Base-by-base conservation (phyloP, 169 alveolate genomes). In the Toxoplasma gondii region DNA sequence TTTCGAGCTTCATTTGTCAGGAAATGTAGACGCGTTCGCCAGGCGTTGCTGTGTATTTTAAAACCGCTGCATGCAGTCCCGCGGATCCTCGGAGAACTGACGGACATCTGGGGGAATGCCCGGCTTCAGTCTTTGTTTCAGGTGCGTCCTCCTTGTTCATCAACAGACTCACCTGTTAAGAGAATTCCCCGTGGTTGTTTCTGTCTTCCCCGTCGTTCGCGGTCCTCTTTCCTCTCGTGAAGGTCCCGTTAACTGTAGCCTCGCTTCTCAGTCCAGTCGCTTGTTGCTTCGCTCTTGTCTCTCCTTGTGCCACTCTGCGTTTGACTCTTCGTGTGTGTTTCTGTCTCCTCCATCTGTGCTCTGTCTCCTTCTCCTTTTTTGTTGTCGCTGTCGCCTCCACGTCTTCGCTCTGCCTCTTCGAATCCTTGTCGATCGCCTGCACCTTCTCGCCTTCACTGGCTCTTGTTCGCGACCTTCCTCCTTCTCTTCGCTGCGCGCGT, bases 71-170 rank as follows among this genome's bases (percentile, higher is more conserved):
- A 45, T 82, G 67, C 64, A 82, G 81, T 29, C 64, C 74, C 80
- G 31, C 69, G 92, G 24, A 58, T 92, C 2, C 64, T 92, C 54
- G 91, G 87, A 36, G 91, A 93, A 34, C 45, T 93, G 92, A 86
- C 95, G 34, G 95, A 93, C 92, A 69, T 93, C 34, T 93, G 95
- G 95, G 95, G 94, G 74, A 93, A 93, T 41, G 95, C 95, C n/a
- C 91, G 95, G 43, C 93, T 93, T 31, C 95, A 93, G 81, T 93
- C 95, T 5, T 88, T 93, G 31, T 93, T 88, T 69, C 95, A 88
- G 93, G 53, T n/a, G 10, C 39, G 39, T 45, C 41, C 64, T 24
- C 43, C 12, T 49, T 49, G 4, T 49, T n/a, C 22, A 36, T 38
- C 88, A 17, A 2, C 41, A 17, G 4, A 34, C 27, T 7, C 34